These are phyloP conservation scores for Colletotrichum sp. DNA, from an alignment of 2,329 filamentous ascomycete species.

Conservation along the genomic window DNA sequence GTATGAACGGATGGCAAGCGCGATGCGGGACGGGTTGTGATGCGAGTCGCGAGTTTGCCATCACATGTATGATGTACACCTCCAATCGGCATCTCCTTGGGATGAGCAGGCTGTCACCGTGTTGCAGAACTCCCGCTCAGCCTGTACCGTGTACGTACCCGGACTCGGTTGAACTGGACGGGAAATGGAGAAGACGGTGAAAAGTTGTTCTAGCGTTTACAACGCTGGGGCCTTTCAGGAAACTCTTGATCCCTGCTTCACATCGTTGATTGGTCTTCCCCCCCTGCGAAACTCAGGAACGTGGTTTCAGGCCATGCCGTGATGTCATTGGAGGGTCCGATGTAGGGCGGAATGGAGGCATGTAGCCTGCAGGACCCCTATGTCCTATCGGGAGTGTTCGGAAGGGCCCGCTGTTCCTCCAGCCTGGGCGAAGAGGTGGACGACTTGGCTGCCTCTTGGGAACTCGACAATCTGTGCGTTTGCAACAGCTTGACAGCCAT, in stretches of 20 bases:
- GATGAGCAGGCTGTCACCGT: background rate
- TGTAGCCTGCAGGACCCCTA: conserved; percentile 20
- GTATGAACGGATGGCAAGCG: background rate
- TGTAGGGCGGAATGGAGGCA: conserved; percentile 16
- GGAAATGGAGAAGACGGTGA: background rate
- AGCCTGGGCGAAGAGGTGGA: background rate
- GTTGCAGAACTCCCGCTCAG: background rate
- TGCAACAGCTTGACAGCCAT: background rate
- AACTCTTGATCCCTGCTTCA: background rate
- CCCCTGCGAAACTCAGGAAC: conserved; percentile 16
- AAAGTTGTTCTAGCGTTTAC: conserved; percentile 17
- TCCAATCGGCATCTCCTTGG: background rate
- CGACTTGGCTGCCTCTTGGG: background rate
- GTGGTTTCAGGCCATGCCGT: conserved; percentile 13
- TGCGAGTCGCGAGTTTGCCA: conserved; percentile 13
- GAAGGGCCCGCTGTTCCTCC: conserved; percentile 15
- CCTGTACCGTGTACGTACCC: background rate
- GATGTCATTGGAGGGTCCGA: conserved; percentile 21
- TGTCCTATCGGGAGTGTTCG: conserved; percentile 17
- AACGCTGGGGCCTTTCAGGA: background rate
- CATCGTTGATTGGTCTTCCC: background rate
- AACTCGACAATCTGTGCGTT: background rate
- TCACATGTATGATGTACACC: background rate
- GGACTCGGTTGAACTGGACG: background rate
- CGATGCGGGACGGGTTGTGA: background rate